These are phyloP conservation scores for Umbelopsis sp. DNA, from an alignment of 192 early-diverging fungal genomes.

Conservation along the genomic window DNA sequence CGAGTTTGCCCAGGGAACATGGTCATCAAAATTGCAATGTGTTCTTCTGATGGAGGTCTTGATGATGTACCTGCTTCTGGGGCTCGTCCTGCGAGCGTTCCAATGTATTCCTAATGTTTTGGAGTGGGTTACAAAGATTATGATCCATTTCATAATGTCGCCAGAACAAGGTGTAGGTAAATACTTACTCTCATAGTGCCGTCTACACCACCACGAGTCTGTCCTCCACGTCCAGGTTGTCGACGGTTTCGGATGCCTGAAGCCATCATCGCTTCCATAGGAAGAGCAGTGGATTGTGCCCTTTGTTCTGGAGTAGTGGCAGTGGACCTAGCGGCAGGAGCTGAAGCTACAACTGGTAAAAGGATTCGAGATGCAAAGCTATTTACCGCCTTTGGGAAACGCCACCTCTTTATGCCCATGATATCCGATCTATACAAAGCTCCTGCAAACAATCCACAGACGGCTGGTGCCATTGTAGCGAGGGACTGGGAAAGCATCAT, in stretches of 20 bases:
- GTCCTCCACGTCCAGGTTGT: constrained; percentile 6
- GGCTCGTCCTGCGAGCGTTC: constrained; percentile 42
- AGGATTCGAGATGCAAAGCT: constrained; percentile 42
- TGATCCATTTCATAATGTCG: too few relatives aligned
- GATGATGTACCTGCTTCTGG: constrained; percentile 39
- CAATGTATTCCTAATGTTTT: constrained; percentile 38
- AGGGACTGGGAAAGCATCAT: constrained; percentile 45
- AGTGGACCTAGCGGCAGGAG: constrained; percentile 42
- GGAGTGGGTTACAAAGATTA: background rate
- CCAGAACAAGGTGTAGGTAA: too few relatives aligned
- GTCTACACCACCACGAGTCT: constrained; percentile 2
- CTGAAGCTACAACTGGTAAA: constrained; percentile 50
- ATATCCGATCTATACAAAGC: constrained; percentile 55
- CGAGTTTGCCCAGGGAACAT: constrained; percentile 61
- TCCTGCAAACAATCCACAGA: constrained; percentile 54
- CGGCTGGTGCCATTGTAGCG: constrained; percentile 42
- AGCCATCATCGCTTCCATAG: constrained; percentile 22
- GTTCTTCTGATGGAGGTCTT: constrained; percentile 43
- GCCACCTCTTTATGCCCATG: constrained; percentile 53
- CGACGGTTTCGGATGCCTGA: constrained; percentile 21
- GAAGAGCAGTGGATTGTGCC: constrained; percentile 16
- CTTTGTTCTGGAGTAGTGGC: constrained; percentile 44
- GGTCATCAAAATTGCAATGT: constrained; percentile 47
- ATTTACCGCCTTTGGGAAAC: constrained; percentile 45
- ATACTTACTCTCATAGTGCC: constrained; percentile 23